Percentiles rank a stretch among this genome's conserved stretches.
phyloP scores from a whole-genome alignment of 2,329 filamentous ascomycete genomes.

The Cytospora schulzeri region DNA sequence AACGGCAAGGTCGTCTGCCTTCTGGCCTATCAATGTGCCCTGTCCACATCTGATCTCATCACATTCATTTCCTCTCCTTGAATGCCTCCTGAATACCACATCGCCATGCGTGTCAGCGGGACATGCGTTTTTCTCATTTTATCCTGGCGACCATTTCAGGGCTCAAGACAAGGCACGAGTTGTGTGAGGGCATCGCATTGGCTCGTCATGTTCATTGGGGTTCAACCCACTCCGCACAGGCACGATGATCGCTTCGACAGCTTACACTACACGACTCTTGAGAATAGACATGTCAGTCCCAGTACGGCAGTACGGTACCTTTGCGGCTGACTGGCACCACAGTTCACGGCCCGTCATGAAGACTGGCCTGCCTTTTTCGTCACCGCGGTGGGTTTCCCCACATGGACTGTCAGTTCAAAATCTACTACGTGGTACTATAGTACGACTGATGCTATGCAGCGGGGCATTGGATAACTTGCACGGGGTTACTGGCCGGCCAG shows the following conservation, averaged over 20 bases:
- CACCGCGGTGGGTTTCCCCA: constrained; percentile 7
- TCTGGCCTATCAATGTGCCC: background rate
- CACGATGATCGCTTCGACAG: background rate
- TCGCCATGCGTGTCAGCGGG: background rate
- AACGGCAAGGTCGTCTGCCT: background rate
- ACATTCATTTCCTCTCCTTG: background rate
- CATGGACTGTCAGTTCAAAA: constrained; percentile 10
- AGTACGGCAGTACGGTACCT: background rate
- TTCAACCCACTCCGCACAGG: background rate
- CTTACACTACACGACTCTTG: background rate
- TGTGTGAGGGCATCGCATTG: background rate
- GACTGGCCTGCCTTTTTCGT: background rate
- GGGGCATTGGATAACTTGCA: background rate
- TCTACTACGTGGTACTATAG: constrained; percentile 5
- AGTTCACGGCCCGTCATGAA: background rate
- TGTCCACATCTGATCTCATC: background rate
- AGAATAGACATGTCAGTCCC: background rate
- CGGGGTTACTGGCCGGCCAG: background rate
- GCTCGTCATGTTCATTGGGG: too few relatives aligned
- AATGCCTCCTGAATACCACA: background rate
- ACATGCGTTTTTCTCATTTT: background rate
- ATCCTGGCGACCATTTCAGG: background rate
- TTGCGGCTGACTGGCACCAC: background rate
- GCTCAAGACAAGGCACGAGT: background rate
- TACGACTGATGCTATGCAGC: background rate